These are phyloP conservation scores for Tolypocladium guangdongense DNA, from an alignment of 2,329 filamentous ascomycete genomes.

Conservation along the genomic window DNA sequence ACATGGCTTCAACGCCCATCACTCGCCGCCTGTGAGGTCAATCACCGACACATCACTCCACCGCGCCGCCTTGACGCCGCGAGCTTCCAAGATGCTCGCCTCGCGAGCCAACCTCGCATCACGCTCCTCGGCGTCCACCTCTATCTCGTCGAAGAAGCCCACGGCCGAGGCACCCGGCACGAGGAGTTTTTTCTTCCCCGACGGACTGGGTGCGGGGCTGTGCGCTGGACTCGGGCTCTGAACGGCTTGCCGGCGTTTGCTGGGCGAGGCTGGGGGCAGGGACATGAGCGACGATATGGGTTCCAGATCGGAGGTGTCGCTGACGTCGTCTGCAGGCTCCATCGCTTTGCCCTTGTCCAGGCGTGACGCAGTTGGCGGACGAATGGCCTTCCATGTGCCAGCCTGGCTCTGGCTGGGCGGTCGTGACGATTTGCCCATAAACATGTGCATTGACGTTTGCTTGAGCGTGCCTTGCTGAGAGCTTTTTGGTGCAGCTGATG, in stretches of 20 bases:
- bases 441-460: conserved; percentile 23
- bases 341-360: background rate
- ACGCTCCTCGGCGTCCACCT: conserved; percentile 14
- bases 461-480: conserved; percentile 13
- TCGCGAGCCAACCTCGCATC: conserved; percentile 13
- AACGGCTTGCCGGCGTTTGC: conserved; percentile 1
- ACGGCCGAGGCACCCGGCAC: conserved; percentile 23
- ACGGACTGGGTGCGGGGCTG: conserved; percentile 6
- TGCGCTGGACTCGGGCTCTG: background rate
- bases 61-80: conserved; percentile 10
- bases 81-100: conserved; percentile 5
- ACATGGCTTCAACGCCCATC: background rate
- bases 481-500: background rate
- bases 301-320: conserved; percentile 8
- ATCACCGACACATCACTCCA: conserved; percentile 22
- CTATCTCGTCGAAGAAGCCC: conserved; percentile 27
- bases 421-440: conserved; percentile 5
- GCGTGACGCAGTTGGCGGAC: background rate
- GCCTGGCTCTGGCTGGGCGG: background rate
- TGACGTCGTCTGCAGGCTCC: background rate
- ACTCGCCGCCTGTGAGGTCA: conserved; percentile 16
- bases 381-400: background rate
- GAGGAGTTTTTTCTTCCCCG: conserved; percentile 26
- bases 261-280: background rate
- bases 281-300: background rate